Percentiles rank a stretch among this genome's conserved stretches.
Conservation (phyloP, 1,284 basidiomycete species). For the Cutaneotrichosporon cyanovorans region DNA sequence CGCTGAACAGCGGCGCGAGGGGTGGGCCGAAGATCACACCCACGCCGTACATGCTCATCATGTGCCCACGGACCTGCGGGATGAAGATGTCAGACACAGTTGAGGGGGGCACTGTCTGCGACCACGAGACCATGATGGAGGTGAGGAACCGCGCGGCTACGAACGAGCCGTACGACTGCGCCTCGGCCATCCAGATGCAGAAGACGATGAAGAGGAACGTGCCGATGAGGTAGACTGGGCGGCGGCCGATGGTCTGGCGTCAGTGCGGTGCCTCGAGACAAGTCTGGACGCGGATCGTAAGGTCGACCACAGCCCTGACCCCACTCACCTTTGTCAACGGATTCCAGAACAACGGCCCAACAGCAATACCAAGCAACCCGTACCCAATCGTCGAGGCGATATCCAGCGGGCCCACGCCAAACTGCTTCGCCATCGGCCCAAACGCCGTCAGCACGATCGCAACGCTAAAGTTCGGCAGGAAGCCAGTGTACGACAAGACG, state of each 20-base stretch:
- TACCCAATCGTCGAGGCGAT: conserved; percentile 42
- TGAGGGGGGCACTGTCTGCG: conserved; percentile 28
- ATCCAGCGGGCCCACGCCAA: conserved; percentile 20
- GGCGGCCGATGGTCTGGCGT: conserved; percentile 34
- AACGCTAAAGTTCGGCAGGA: conserved; percentile 33
- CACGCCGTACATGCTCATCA: conserved; percentile 33
- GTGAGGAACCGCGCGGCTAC: conserved; percentile 25
- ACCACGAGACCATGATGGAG: conserved; percentile 21
- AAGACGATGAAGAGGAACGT: conserved; percentile 39
- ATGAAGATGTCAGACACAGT: conserved; percentile 30
- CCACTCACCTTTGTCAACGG: conserved; percentile 15
- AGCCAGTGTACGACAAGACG: conserved; percentile 24
- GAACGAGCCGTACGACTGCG: conserved; percentile 22
- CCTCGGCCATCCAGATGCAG: conserved; percentile 35
- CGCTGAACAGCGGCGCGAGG: conserved; percentile 37
- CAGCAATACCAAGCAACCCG: conserved; percentile 41
- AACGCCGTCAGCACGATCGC: conserved; percentile 19
- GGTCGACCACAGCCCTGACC: not conserved
- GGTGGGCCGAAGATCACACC: conserved; percentile 31
- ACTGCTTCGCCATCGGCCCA: not conserved
- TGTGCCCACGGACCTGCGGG: conserved; percentile 36
- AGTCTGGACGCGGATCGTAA: no score
- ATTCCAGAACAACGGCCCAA: conserved; percentile 39
- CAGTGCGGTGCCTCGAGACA: no score
- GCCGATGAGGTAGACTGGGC: conserved; percentile 39